These are phyloP conservation scores for Moesziomyces sp. DNA, from an alignment of 1,284 basidiomycete species.

Conservation along the genomic window DNA sequence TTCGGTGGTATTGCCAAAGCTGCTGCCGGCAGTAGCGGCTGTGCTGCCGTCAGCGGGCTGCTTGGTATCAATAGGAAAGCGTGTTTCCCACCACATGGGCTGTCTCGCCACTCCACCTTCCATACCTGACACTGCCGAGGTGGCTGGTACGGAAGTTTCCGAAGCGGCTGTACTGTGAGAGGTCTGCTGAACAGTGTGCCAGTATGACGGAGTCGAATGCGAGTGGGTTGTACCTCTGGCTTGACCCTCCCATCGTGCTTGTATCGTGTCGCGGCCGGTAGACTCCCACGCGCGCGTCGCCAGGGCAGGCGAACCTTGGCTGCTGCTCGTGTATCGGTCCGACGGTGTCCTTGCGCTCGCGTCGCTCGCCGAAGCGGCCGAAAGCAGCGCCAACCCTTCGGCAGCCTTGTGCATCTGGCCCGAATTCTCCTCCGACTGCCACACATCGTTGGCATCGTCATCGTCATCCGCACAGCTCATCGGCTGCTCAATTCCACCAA, in stretches of 20 bases:
- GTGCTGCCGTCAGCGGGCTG: background rate
- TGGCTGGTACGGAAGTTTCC: background rate
- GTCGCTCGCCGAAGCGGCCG: conserved; percentile 12
- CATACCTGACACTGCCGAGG: background rate
- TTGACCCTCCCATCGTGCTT: background rate
- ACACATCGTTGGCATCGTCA: conserved; percentile 15
- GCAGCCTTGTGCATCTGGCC: conserved; percentile 34
- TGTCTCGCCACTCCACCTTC: conserved; percentile 2
- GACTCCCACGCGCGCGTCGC: conserved; percentile 6
- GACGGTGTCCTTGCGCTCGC: conserved; percentile 14
- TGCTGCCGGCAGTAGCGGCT: background rate
- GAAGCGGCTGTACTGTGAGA: background rate
- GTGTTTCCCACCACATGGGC: conserved; percentile 35
- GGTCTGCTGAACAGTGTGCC: background rate
- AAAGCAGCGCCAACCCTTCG: conserved; percentile 32
- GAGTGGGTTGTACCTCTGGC: background rate
- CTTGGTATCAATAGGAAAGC: background rate
- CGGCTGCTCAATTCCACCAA: conserved; percentile 14
- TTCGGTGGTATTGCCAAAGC: background rate
- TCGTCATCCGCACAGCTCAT: background rate
- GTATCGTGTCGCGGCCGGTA: background rate
- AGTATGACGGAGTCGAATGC: background rate
- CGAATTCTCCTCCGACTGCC: conserved; percentile 9
- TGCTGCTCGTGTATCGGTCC: conserved; percentile 6
- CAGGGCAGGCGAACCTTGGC: background rate